A percentile compares a stretch with the other conserved stretches of the same genome.
Evolutionary conservation across 495 filamentous ascomycete species (phyloP).

Genomic region (Neurospora cerealis): DNA sequence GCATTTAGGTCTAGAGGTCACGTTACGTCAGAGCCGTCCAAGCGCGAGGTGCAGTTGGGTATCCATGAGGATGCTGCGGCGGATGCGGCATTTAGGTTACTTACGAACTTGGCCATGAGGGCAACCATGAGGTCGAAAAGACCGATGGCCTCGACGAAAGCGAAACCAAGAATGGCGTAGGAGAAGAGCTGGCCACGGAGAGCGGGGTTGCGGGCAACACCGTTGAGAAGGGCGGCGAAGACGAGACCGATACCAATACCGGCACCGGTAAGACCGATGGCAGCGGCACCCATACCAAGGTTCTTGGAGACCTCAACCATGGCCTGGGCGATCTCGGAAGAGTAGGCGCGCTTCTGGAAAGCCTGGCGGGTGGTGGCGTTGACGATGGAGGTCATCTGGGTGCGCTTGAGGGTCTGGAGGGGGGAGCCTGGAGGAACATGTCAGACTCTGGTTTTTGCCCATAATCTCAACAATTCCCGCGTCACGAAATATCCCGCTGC

Average conservation of each 20-base stretch:
- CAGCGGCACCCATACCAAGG: constrained; percentile 74
- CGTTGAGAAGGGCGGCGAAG: constrained; percentile 75
- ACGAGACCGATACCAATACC: constrained; percentile 91
- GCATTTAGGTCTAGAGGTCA: constrained; percentile 17
- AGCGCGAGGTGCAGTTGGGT: not conserved
- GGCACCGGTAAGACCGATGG: constrained; percentile 83
- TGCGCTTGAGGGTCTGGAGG: constrained; percentile 57
- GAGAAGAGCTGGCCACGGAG: constrained; percentile 87
- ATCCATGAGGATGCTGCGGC: not conserved
- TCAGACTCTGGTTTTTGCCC: constrained; percentile 15
- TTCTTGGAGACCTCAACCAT: constrained; percentile 84
- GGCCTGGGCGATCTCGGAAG: constrained; percentile 71
- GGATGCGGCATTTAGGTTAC: constrained; percentile 13
- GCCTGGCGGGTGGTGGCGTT: constrained; percentile 54
- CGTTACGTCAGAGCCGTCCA: constrained; percentile 2
- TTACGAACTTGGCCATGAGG: constrained; percentile 71
- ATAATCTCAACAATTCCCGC: not conserved
- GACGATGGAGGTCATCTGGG: constrained; percentile 54
- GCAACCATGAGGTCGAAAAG: constrained; percentile 91
- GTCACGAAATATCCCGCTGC: not conserved
- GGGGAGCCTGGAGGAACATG: constrained; percentile 26
- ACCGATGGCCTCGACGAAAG: constrained; percentile 89
- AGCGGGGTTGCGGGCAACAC: constrained; percentile 80
- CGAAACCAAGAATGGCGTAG: constrained; percentile 89
- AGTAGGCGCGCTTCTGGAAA: constrained; percentile 60